Conservation (phyloP, 2,329 filamentous ascomycete genomes). For the Macrophomina tecta region DNA sequence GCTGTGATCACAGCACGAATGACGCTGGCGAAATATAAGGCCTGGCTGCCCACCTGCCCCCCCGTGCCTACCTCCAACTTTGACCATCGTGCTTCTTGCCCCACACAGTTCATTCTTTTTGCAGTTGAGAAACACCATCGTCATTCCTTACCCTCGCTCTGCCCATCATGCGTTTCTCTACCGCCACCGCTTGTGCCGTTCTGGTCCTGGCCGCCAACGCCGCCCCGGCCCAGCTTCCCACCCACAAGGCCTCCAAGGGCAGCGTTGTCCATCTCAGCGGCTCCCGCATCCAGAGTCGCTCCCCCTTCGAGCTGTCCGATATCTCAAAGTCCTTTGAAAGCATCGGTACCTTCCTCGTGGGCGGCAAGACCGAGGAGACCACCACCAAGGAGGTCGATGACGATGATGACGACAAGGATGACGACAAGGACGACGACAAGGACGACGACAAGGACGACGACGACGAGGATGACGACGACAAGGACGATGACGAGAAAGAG, state of each 20-base stretch:
- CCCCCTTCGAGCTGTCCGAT: background rate
- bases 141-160: constrained; percentile 1
- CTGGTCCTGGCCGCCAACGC: constrained; percentile 14
- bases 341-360: background rate
- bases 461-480: background rate
- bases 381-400: no score
- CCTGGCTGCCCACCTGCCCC: background rate
- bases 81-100: background rate
- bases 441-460: no score
- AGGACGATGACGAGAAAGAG: background rate
- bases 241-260: constrained; percentile 19
- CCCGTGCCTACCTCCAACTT: background rate
- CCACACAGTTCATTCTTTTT: background rate
- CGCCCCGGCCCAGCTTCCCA: constrained; percentile 18
- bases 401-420: no score
- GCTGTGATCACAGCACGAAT: background rate
- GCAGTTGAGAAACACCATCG: background rate
- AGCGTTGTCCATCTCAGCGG: constrained; percentile 10
- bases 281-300: constrained; percentile 7
- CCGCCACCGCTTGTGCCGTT: background rate
- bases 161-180: background rate
- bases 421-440: no score
- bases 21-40: constrained; percentile 10
- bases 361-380: no score
- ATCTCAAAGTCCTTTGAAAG: background rate